phyloP scores from a whole-genome alignment of 2,329 filamentous ascomycete species.

The Dactylellina leptospora region DNA sequence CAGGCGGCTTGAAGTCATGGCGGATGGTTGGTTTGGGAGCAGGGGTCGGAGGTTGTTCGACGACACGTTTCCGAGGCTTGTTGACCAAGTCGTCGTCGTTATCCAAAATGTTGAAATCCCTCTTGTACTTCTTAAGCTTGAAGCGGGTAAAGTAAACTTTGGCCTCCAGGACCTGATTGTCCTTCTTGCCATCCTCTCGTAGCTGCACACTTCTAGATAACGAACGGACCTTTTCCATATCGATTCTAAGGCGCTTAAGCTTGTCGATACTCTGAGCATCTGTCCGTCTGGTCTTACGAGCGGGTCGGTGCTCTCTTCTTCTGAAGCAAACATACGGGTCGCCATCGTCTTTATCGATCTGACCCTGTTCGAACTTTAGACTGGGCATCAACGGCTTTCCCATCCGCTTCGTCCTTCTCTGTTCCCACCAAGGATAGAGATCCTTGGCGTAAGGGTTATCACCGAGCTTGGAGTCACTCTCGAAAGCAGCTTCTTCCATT shows the following conservation, averaged over 20 bases:
- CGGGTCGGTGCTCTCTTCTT: slow-evolving; percentile 89
- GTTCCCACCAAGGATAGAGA: slow-evolving; percentile 73
- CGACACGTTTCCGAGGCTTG: slow-evolving; percentile 81
- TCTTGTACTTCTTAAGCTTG: slow-evolving; percentile 85
- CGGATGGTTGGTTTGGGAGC: slow-evolving; percentile 68
- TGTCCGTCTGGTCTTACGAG: slow-evolving; percentile 90
- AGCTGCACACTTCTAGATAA: slow-evolving; percentile 79
- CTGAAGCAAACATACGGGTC: slow-evolving; percentile 99
- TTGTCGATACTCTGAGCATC: slow-evolving; percentile 96
- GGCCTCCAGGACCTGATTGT: slow-evolving; percentile 77
- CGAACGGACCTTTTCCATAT: slow-evolving; percentile 87
- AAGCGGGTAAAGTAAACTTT: slow-evolving; percentile 83
- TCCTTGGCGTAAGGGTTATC: slow-evolving; percentile 43
- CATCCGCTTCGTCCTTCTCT: slow-evolving; percentile 70
- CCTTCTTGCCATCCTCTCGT: slow-evolving; percentile 80
- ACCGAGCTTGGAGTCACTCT: slow-evolving; percentile 45
- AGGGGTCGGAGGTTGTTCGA: slow-evolving; percentile 67
- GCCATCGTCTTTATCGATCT: slow-evolving; percentile 85
- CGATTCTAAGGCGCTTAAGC: slow-evolving; percentile 85
- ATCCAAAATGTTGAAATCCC: slow-evolving; percentile 85
- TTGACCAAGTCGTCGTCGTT: slow-evolving; percentile 95
- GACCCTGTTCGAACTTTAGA: slow-evolving; percentile 92
- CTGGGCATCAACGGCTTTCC: slow-evolving; percentile 78
- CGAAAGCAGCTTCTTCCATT: slow-evolving; percentile 68
- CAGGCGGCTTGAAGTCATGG: slow-evolving; percentile 58